Evolutionary conservation across 2,329 filamentous ascomycete species (phyloP).

Genomic region (Berkeleyomyces basicola): DNA sequence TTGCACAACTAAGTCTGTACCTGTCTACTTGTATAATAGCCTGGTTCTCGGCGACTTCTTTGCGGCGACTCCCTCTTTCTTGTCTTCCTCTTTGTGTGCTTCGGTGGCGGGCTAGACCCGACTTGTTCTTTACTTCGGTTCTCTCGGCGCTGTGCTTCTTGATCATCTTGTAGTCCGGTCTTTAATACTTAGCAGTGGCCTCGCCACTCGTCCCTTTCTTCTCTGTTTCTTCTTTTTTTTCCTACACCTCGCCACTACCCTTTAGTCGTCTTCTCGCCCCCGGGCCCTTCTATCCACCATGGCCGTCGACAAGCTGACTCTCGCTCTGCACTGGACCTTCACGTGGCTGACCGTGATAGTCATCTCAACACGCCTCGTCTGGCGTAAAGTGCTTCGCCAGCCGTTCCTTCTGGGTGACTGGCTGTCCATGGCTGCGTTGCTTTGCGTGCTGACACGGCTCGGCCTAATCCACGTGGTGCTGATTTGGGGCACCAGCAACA

Average conservation of each 20-base stretch:
- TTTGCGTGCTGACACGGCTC: slow-evolving; percentile 18
- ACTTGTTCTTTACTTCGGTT: background rate
- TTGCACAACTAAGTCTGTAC: no score
- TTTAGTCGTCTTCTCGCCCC: no score
- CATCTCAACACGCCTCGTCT: slow-evolving; percentile 16
- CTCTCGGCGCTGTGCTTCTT: background rate
- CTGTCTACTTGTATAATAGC: no score
- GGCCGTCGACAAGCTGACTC: slow-evolving; percentile 8
- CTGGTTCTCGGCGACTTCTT: background rate
- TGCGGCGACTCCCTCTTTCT: background rate
- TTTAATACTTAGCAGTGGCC: background rate
- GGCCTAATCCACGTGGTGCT: slow-evolving; percentile 22
- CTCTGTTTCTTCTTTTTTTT: background rate
- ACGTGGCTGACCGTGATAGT: slow-evolving; percentile 16
- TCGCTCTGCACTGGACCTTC: slow-evolving; percentile 17
- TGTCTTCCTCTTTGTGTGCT: background rate
- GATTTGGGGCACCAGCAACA: slow-evolving; percentile 23
- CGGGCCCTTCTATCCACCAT: background rate
- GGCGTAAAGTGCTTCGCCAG: slow-evolving; percentile 15
- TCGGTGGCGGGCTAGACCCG: background rate
- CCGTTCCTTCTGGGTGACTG: slow-evolving; percentile 16
- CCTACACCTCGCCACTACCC: background rate
- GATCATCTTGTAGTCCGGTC: background rate
- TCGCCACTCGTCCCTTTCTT: background rate
- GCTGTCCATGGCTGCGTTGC: slow-evolving; percentile 24